Conservation (phyloP, 202 grass and related monocot species). For the Zoysia matrella region DNA sequence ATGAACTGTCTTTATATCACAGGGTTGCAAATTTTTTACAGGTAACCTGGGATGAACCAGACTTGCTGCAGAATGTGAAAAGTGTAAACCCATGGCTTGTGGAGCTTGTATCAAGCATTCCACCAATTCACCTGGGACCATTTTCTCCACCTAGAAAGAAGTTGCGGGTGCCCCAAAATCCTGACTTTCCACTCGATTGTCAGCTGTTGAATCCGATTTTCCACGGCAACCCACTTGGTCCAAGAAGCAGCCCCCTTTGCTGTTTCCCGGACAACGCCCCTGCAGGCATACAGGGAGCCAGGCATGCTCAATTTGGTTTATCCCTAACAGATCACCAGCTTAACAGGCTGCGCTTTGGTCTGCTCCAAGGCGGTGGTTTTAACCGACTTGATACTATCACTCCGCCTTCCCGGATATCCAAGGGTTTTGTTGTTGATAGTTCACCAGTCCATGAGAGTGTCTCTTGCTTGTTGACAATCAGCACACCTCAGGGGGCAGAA, state of each 20-base stretch:
- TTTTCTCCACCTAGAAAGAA: conserved; percentile 76
- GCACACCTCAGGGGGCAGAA: conserved; percentile 52
- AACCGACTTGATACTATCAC: conserved; percentile 52
- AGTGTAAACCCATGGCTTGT: conserved; percentile 32
- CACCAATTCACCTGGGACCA: conserved; percentile 64
- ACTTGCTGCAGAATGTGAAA: conserved; percentile 75
- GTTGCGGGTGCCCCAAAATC: conserved; percentile 59
- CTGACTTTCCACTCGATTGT: conserved; percentile 65
- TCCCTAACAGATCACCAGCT: conserved; percentile 64
- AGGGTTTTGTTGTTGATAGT: conserved; percentile 45
- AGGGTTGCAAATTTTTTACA: conserved; percentile 47
- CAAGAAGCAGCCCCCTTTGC: conserved; percentile 61
- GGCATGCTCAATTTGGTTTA: conserved; percentile 98
- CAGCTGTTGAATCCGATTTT: conserved; percentile 63
- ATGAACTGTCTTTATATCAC: conserved; percentile 17
- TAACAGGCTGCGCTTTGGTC: conserved; percentile 60
- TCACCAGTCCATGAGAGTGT: conserved; percentile 48
- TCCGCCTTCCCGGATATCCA: conserved; percentile 53
- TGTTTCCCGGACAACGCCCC: conserved; percentile 68
- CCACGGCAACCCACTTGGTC: conserved; percentile 60
- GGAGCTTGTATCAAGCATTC: conserved; percentile 77
- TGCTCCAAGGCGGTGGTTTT: conserved; percentile 61
- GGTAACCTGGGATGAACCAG: conserved; percentile 88
- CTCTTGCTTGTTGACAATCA: conserved; percentile 69
- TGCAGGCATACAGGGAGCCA: conserved; percentile 99